Base-by-base conservation (phyloP, 495 filamentous ascomycete genomes). In the Podospora anserina region DNA sequence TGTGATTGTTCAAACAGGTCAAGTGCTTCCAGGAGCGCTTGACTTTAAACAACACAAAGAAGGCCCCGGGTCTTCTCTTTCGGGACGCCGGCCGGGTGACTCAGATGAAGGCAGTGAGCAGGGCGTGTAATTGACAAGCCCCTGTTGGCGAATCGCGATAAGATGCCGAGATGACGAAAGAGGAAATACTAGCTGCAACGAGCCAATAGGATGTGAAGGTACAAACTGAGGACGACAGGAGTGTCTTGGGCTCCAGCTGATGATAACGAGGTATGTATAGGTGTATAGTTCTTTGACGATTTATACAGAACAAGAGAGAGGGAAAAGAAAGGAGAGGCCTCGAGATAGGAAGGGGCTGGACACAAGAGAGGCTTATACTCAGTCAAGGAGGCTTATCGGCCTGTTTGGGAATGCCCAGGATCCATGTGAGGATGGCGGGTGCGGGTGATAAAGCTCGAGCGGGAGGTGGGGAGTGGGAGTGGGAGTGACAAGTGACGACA, bases 81-180 rank as follows among this genome's bases (percentile, higher is more conserved):
- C 60, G 30, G 60, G 60, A 34, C 27, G 64, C 64, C 64, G 68
- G 68, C 68, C 68, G 61, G 67, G 68, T 70, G 68, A 70, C 68
- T 70, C 68, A 70, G 68, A 66, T 61, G 34, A 65, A 34, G 64
- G 56, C 23, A 61, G 59, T 26, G 26, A 61, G 16, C 23, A 18
- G 20, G 16, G 4, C 26, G 19, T 18, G 26, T 28, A 30, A 30
- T 32, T 61, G 59, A 30, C 59, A 66, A 63, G 55, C 56, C 34
- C 20, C 57, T 60, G 58, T 44, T 39, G 30, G 68, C 63, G 63
- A 28, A 62, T 66, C 60, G 58, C 64, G 64, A 66, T 66, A 70
- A 66, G 60, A n/a, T 44, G 39, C 60, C 23, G 64, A 54, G 53
- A 70, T 70, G 68, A 70, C 64, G 54, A 13, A 63, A 70, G n/a